Evolutionary conservation across 2,329 filamentous ascomycete genomes (phyloP), one percentile per base, ranked within the genome.

Genomic region (Cladophialophora bantiana): DNA sequence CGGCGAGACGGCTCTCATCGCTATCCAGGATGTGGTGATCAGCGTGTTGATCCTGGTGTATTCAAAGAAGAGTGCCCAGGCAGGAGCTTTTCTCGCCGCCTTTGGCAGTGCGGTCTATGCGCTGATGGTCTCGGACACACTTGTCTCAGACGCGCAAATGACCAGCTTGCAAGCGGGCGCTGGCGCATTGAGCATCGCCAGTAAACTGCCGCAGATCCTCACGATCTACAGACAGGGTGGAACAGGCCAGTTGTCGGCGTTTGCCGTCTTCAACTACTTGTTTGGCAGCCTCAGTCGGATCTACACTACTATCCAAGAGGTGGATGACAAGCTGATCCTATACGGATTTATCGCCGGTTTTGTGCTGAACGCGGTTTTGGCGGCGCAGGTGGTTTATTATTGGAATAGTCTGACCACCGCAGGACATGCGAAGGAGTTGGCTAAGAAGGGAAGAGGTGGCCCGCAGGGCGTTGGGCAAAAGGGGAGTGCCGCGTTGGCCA

Each of bases 211-310:
- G 53, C 95, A 99, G 84, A 98, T 99, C 74, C 79, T 89, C 65
- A 90, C 94, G 15, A 93, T 98, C 74, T 94, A 89, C 83, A 84
- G 86, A 73, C 84, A 97, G 79, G 94, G 94, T 54, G 89, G 92
- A 45, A 99, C 95, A 4, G 95, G 96, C 31, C 95, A 99, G 84
- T 85, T 99, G 78, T 97, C 93, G 77, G 94, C 95, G 59, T 98
- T 98, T 79, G 92, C 95, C 66, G 95, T 99, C 73, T 97, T 99
- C 86, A 98, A 97, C 84, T 99, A 97, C 81, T 92, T 99, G 75
- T 85, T 89, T 73, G 95, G 96, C 45, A 97, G 93, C 52, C 87
- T 98, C 66, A 92, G 93, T 32, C 91, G 95, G 77, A 96, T 99
- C 82, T 99, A 97, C 81, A 99, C 95, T 36, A 99, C 96, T 7